Evolutionary conservation across 2,329 filamentous ascomycete genomes (phyloP), one percentile per base, ranked within the genome.

Genomic region (Alternaria panax): DNA sequence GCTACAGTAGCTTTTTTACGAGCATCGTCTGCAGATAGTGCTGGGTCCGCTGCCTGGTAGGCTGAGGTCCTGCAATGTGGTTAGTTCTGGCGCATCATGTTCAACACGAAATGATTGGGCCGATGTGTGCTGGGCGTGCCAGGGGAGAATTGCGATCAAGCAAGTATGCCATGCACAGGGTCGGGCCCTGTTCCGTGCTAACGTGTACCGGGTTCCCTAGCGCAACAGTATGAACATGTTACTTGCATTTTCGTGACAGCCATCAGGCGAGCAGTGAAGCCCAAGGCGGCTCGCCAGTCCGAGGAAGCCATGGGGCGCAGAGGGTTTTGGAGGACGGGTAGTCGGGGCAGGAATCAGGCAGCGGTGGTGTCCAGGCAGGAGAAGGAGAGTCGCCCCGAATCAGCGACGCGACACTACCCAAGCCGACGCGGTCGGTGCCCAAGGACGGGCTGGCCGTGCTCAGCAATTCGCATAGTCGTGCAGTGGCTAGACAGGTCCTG

Each of bases 1-100:
- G 88, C 79, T 46, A 83, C 76, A 70, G 90, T 89, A 20, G 91
- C 92, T 63, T 86, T 80, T 32, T 81, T 78, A 54, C 83, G 83
- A 28, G 83, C 84, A 61, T 85, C 83, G 28, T 79, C 70, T 53
- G 81, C 77, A 11, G 78, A 78, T 27, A 81, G 78, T 3, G 79
- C 75, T 58, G 82, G 80, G 56, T 82, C 76, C 20, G 78, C 76
- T 51, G 71, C 73, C 68, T 82, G 81, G 64, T 83, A 84, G 40
- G 82, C 83, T 32, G 81, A 78, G 25, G 81, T 81, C 60, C 84
- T 87, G 67, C 45, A 41, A 46, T 36, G 52, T 12, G 14, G 54
- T 67, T 51, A 68, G 64, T 62, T 25, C 40, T 34, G 45, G 16
- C 34, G 2, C 22, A 34, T 24, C 14, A 25, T 16, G 20, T 34